These are phyloP conservation scores for Syncephalastrum sp. DNA, from an alignment of 371 early-diverging fungal genomes.

Conservation along the genomic window DNA sequence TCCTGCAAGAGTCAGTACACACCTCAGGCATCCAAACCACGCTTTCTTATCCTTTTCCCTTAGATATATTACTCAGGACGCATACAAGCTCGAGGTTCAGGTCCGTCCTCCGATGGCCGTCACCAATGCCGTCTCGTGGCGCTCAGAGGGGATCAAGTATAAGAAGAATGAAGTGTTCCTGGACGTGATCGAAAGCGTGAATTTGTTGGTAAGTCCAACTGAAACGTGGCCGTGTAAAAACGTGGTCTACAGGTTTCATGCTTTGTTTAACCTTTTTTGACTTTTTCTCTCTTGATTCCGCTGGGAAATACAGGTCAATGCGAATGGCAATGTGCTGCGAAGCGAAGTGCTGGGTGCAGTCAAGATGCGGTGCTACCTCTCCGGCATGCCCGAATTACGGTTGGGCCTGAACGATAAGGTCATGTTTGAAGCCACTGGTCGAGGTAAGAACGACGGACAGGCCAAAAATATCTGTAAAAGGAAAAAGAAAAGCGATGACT, in stretches of 20 bases:
- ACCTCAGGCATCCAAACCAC: neutral
- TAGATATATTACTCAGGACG: constrained; percentile 96
- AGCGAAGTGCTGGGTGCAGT: constrained; percentile 95
- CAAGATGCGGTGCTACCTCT: constrained; percentile 95
- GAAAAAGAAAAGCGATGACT: neutral
- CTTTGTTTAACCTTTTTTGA: no score
- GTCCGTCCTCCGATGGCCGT: constrained; percentile 96
- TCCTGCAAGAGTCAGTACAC: constrained; percentile 80
- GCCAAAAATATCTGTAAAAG: neutral
- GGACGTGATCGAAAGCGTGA: constrained; percentile 97
- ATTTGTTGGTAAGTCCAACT: constrained; percentile 73
- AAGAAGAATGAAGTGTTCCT: constrained; percentile 98
- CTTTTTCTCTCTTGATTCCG: neutral
- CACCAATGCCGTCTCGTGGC: constrained; percentile 98
- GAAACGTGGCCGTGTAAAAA: neutral
- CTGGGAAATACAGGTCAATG: constrained; percentile 56
- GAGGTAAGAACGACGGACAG: constrained; percentile 53
- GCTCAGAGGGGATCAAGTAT: constrained; percentile 95
- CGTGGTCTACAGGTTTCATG: neutral
- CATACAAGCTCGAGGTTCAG: constrained; percentile 88
- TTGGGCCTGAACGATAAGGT: constrained; percentile 98
- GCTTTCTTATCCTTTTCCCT: neutral
- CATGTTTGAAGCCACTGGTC: constrained; percentile 94
- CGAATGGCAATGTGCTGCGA: constrained; percentile 93
- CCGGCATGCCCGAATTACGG: constrained; percentile 98